Conservation (phyloP, 2,329 filamentous ascomycete species). For the Blastomyces emzantsi region DNA sequence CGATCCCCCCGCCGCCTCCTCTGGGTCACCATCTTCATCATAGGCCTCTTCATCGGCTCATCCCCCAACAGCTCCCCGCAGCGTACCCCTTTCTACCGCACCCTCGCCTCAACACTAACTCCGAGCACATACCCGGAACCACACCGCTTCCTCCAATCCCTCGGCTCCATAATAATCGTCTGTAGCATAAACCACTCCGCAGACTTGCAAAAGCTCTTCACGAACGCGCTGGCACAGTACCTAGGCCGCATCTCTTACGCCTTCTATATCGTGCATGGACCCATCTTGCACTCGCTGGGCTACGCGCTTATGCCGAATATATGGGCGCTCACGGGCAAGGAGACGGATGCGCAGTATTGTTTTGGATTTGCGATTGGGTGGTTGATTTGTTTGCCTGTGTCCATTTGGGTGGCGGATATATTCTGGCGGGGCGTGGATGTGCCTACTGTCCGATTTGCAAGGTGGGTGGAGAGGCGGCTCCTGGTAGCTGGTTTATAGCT, state of each 20-base stretch:
- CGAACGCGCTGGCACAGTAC: conserved; percentile 35
- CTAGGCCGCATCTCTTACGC: conserved; percentile 41
- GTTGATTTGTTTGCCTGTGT: conserved; percentile 30
- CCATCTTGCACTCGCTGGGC: conserved; percentile 36
- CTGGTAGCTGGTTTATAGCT: conserved; percentile 13
- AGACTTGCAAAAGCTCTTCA: conserved; percentile 34
- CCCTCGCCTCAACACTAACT: conserved; percentile 30
- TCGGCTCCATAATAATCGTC: conserved; percentile 37
- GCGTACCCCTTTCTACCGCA: conserved; percentile 36
- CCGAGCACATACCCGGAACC: conserved; percentile 35
- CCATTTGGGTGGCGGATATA: conserved; percentile 50
- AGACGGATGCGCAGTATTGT: conserved; percentile 32
- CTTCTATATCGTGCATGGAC: conserved; percentile 41
- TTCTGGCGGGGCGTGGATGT: conserved; percentile 51
- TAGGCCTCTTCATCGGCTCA: conserved; percentile 37
- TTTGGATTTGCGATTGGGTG: conserved; percentile 34
- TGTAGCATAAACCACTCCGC: conserved; percentile 34
- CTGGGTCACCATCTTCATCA: conserved; percentile 31
- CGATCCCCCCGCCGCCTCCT: conserved; percentile 22
- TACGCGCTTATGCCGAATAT: conserved; percentile 37
- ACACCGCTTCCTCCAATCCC: conserved; percentile 37
- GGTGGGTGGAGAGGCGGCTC: conserved; percentile 39
- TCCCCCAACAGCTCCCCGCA: conserved; percentile 33
- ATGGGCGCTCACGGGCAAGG: conserved; percentile 33
- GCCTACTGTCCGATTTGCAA: conserved; percentile 42